Base-by-base conservation (phyloP, 2,329 filamentous ascomycete genomes). In the Hymenoscyphus repandus region DNA sequence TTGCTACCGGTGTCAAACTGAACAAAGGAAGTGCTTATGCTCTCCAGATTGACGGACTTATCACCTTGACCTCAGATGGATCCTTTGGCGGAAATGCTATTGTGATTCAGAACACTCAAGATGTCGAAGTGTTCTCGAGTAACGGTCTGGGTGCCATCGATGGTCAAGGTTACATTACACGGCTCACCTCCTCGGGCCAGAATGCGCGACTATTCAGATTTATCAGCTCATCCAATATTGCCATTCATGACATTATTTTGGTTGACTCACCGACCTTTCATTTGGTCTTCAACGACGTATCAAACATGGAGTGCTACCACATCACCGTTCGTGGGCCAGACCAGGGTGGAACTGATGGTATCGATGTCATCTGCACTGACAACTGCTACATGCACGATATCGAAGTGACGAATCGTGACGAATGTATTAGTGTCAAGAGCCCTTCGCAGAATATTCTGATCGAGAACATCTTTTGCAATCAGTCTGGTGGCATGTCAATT, bases 371-470 rank as follows among this genome's bases (percentile, higher is more conserved):
- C 22, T 64, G 66, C n/a, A 65, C 58, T 0, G 54, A 53, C 11
- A 70, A 70, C 47, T 68, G 65, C 43, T 67, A 64, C 45, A 57
- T 70, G 22, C 68, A 70, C 38, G 66, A 70, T 43, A 67, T 64
- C 27, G 67, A 68, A 55, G 60, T 58, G 1, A 70, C 68, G 0
- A 70, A 70, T 50, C 56, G 68, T 2, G 68, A 70, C 45, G 68
- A 69, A 47, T 70, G 68, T 41, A 63, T 70, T 17, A 67, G 65
- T 7, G 61, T 70, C 1, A 70, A 70, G 47, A 64, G 58, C n/a
- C 68, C 68, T 3, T 67, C 65, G 0, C 61, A 69, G 37, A 60
- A 69, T 39, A 62, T 63, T 5, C 51, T 70, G 3, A 60, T 70
- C 4, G 65, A 69, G 22, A 64, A 70, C 36, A 48, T 69, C 1